Evolutionary conservation across 306 rosid genomes (phyloP).

Genomic region (Echinosophora koreensis): DNA sequence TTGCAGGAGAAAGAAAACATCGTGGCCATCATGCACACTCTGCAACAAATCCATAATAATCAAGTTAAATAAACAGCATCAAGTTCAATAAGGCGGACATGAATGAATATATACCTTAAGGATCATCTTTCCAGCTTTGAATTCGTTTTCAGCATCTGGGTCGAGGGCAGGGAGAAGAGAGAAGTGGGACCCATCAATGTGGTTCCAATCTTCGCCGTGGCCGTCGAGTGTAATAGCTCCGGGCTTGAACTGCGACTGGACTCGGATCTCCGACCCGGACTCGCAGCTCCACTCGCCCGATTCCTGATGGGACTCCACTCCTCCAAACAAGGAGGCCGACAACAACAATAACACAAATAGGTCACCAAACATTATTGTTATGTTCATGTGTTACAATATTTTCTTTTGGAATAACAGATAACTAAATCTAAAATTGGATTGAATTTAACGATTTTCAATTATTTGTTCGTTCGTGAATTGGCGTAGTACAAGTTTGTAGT

Average conservation of each 20-base stretch:
- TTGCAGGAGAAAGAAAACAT: slow-evolving; percentile 82
- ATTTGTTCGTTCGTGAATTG: too few relatives aligned
- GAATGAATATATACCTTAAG: slow-evolving; percentile 61
- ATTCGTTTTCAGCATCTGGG: slow-evolving; percentile 78
- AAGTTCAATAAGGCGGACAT: neutral
- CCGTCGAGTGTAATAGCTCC: slow-evolving; percentile 88
- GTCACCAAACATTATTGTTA: slow-evolving; percentile 56
- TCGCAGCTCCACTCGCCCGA: slow-evolving; percentile 88
- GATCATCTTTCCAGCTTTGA: slow-evolving; percentile 77
- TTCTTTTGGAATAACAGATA: neutral
- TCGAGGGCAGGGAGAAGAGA: slow-evolving; percentile 90
- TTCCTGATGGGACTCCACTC: slow-evolving; percentile 77
- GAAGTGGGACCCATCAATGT: slow-evolving; percentile 78
- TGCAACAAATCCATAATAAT: slow-evolving; percentile 49
- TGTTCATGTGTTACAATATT: neutral
- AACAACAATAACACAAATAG: slow-evolving; percentile 46
- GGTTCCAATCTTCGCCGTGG: slow-evolving; percentile 91
- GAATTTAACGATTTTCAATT: too few relatives aligned
- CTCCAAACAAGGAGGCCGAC: slow-evolving; percentile 44
- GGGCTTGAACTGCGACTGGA: slow-evolving; percentile 67
- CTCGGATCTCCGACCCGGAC: slow-evolving; percentile 70
- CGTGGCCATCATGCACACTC: slow-evolving; percentile 91
- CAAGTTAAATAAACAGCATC: neutral
- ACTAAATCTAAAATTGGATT: neutral
- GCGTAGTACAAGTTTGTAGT: neutral